phyloP scores from a whole-genome alignment of 2,329 filamentous ascomycete genomes.

The Tolypocladium tropicale region DNA sequence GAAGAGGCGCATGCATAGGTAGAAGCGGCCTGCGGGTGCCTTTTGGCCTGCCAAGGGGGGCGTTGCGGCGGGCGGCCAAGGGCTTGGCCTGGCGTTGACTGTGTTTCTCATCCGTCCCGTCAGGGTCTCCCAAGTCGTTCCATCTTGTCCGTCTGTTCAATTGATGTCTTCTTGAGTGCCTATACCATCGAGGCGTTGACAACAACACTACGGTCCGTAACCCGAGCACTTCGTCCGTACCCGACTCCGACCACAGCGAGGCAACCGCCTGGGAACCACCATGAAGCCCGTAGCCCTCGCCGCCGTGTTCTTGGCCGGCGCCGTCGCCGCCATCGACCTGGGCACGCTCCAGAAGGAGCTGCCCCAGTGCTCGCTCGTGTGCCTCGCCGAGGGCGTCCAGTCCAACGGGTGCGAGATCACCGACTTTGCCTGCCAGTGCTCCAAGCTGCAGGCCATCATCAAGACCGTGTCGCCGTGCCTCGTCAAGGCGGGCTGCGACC shows the following conservation, averaged over 20 bases:
- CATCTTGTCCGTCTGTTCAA: background rate
- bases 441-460: slow-evolving; percentile 22
- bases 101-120: background rate
- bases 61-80: background rate
- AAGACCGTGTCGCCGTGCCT: slow-evolving; percentile 24
- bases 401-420: slow-evolving; percentile 20
- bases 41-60: background rate
- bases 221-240: too few relatives aligned
- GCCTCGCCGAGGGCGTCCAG: slow-evolving; percentile 20
- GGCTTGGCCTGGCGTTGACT: background rate
- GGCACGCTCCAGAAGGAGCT: slow-evolving; percentile 13
- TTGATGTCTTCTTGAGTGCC: background rate
- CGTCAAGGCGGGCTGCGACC: slow-evolving; percentile 19
- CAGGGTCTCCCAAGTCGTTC: background rate
- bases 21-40: background rate
- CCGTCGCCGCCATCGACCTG: slow-evolving; percentile 8
- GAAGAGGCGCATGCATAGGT: background rate
- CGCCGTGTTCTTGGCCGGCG: slow-evolving; percentile 6
- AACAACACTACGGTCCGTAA: too few relatives aligned
- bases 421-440: slow-evolving; percentile 29
- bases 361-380: slow-evolving; percentile 27
- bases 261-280: background rate
- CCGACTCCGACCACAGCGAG: background rate
- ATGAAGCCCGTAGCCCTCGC: background rate
- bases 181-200: background rate